Evolutionary conservation across 768 basidiomycete genomes (phyloP).

Genomic region (Gymnopilus junonius): DNA sequence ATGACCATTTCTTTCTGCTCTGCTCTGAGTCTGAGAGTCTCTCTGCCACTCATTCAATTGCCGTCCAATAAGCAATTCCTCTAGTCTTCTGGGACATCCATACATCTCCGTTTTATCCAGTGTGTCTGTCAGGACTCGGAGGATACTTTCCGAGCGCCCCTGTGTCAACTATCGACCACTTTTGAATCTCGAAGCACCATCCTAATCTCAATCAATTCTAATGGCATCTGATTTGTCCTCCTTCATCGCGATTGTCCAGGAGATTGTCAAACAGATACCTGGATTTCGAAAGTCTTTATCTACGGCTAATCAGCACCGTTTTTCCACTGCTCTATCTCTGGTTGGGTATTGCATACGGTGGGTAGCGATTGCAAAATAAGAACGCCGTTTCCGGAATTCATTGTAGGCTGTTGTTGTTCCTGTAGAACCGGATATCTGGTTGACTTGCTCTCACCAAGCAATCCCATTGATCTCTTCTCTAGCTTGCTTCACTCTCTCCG

Average conservation of each 20-base stretch:
- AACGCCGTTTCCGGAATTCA: not conserved
- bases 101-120: not conserved
- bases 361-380: not conserved
- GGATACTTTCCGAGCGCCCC: not conserved
- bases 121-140: not conserved
- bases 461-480: slow-evolving; percentile 39
- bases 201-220: not conserved
- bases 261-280: slow-evolving; percentile 1
- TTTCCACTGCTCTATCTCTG: slow-evolving; percentile 16
- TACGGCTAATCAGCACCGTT: not conserved
- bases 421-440: slow-evolving; percentile 54
- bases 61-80: not conserved
- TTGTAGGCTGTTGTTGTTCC: not conserved
- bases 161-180: not conserved
- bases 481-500: slow-evolving; percentile 44
- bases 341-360: slow-evolving; percentile 19
- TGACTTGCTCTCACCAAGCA: slow-evolving; percentile 44
- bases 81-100: not conserved
- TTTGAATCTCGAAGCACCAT: not conserved
- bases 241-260: not conserved
- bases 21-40: not conserved
- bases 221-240: not conserved
- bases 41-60: too few relatives aligned
- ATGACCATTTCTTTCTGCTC: not conserved
- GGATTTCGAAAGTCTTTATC: slow-evolving; percentile 14